Evolutionary conservation across 768 basidiomycete genomes (phyloP).

Genomic region (Tylopilus intermedius): DNA sequence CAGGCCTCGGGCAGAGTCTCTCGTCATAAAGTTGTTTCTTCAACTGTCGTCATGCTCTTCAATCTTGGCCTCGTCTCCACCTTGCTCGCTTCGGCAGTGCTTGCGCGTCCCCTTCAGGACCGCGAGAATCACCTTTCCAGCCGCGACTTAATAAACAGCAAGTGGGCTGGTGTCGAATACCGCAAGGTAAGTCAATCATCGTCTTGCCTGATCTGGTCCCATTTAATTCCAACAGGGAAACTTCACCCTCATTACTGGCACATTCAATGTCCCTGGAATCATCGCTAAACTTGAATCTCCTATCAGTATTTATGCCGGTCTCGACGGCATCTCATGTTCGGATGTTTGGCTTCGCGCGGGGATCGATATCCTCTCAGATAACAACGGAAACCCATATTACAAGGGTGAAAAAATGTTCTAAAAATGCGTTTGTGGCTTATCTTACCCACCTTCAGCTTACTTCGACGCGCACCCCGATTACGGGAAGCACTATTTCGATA

Average conservation of each 20-base stretch:
- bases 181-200: too few relatives aligned
- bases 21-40: too few relatives aligned
- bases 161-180: too few relatives aligned
- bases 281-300: background rate
- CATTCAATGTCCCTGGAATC: background rate
- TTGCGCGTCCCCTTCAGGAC: background rate
- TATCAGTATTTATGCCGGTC: conserved; percentile 2
- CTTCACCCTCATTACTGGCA: conserved; percentile 2
- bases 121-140: background rate
- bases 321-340: conserved; percentile 4
- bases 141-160: background rate
- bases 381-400: background rate
- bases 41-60: too few relatives aligned
- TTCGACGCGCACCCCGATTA: conserved; percentile 6
- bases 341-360: background rate
- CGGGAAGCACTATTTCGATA: background rate
- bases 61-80: too few relatives aligned
- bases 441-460: conserved; percentile 7
- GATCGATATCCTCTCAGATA: background rate
- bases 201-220: too few relatives aligned
- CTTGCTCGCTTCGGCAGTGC: background rate
- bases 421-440: background rate
- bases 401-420: background rate
- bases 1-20: too few relatives aligned
- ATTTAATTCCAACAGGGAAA: background rate